These are phyloP conservation scores for Talaromyces islandicus DNA, from an alignment of 2,329 filamentous ascomycete species.

Conservation along the genomic window DNA sequence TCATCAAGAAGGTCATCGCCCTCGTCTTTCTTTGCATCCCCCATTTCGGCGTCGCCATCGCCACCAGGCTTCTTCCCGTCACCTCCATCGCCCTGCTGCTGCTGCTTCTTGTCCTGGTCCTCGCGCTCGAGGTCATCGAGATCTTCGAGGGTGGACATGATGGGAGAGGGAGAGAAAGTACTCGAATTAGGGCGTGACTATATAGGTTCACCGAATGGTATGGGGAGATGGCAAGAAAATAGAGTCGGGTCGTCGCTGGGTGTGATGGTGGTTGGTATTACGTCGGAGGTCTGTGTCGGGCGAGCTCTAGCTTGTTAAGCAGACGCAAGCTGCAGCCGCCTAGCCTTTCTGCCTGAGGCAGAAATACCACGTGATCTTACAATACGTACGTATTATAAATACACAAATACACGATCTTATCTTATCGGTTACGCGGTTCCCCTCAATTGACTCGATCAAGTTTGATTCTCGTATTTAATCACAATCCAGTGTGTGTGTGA, in stretches of 20 bases:
- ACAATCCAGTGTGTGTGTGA: background rate
- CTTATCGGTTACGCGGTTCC: background rate
- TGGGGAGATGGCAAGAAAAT: background rate
- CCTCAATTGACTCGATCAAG: background rate
- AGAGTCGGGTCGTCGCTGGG: background rate
- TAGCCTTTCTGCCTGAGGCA: background rate
- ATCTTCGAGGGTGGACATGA: constrained; percentile 87
- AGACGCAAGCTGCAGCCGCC: background rate
- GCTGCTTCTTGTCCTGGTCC: constrained; percentile 62
- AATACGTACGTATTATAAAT: background rate
- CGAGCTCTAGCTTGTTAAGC: background rate
- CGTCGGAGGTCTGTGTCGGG: background rate
- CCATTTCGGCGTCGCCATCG: constrained; percentile 82
- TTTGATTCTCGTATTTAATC: background rate
- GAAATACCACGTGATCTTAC: background rate
- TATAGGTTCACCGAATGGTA: background rate
- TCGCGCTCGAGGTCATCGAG: constrained; percentile 82
- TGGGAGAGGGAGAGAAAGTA: constrained; percentile 19
- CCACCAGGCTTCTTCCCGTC: constrained; percentile 45
- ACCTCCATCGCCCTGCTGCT: constrained; percentile 48
- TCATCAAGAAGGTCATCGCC: constrained; percentile 83
- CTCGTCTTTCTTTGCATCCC: constrained; percentile 62
- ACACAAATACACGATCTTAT: background rate
- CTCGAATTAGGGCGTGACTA: background rate
- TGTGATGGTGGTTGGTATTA: background rate